Evolutionary conservation across 352 stramenopile genomes (phyloP).

Genomic region (Phytophthora quininea): DNA sequence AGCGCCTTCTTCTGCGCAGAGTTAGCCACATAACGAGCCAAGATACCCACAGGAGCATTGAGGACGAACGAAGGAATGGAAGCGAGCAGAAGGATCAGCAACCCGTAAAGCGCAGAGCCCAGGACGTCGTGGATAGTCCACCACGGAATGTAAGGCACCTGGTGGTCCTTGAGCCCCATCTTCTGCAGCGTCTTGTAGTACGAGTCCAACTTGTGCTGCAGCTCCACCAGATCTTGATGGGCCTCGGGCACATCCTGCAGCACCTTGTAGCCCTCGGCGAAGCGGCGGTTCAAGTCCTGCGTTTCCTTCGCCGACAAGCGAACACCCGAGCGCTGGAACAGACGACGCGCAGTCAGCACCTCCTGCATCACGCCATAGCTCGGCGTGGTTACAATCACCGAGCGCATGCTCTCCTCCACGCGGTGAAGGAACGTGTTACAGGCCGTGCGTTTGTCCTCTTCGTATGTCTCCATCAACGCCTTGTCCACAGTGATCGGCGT

Average conservation of each 20-base stretch:
- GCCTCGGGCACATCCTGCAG: constrained; percentile 72
- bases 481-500: constrained; percentile 89
- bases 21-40: constrained; percentile 80
- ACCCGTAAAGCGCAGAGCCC: constrained; percentile 85
- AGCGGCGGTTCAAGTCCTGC: constrained; percentile 91
- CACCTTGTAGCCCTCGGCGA: constrained; percentile 91
- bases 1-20: constrained; percentile 85
- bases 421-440: constrained; percentile 86
- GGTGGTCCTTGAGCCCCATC: constrained; percentile 92
- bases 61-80: constrained; percentile 92
- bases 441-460: constrained; percentile 76
- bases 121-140: constrained; percentile 91
- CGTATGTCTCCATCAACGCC: constrained; percentile 90
- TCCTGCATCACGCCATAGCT: constrained; percentile 97
- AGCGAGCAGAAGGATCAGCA: constrained; percentile 87
- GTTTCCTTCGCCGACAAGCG: constrained; percentile 90
- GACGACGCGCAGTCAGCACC: constrained; percentile 94
- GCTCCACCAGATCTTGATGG: constrained; percentile 53
- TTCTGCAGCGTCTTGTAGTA: constrained; percentile 87
- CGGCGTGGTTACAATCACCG: constrained; percentile 97
- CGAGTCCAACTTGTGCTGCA: constrained; percentile 81
- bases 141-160: constrained; percentile 88
- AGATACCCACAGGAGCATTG: constrained; percentile 89
- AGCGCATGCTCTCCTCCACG: constrained; percentile 86
- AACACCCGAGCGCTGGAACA: constrained; percentile 93